Percentiles rank a stretch among this genome's conserved stretches.
These are phyloP conservation scores for Euphorbia neoarborescens DNA, from an alignment of 441 rosid genomes.

Conservation along the genomic window DNA sequence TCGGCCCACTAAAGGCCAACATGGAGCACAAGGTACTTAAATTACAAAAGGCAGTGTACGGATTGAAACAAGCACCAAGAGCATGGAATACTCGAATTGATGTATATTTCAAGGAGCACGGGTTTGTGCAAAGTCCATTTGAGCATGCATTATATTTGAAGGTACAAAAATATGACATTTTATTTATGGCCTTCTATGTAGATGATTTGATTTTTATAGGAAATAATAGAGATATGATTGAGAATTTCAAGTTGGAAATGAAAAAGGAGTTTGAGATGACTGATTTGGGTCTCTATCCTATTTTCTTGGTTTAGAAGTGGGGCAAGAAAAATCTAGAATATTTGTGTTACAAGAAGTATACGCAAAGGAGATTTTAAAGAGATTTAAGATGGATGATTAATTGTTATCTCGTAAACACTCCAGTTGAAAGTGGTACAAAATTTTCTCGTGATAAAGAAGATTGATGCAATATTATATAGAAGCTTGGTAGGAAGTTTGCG, in stretches of 20 bases:
- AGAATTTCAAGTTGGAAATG: slow-evolving; percentile 1
- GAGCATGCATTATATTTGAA: slow-evolving; percentile 3
- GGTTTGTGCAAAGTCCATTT: neutral
- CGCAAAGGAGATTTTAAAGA: too few relatives aligned
- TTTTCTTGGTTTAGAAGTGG: neutral
- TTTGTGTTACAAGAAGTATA: too few relatives aligned
- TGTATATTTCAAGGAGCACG: neutral
- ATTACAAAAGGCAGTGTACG: neutral
- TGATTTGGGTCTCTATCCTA: too few relatives aligned
- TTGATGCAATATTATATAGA: neutral
- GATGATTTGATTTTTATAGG: slow-evolving; percentile 7
- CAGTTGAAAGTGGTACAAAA: too few relatives aligned
- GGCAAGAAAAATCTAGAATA: too few relatives aligned
- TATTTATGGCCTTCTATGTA: neutral
- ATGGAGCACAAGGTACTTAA: neutral
- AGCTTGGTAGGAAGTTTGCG: too few relatives aligned
- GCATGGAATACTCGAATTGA: neutral
- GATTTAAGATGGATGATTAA: neutral
- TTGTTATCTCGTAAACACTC: neutral
- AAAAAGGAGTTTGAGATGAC: slow-evolving; percentile 6
- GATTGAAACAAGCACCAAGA: neutral
- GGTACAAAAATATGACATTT: neutral
- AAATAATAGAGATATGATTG: neutral
- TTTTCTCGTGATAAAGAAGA: neutral
- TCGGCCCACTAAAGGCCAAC: neutral